A percentile compares a stretch with the other conserved stretches of the same genome.
Evolutionary conservation across 2,329 filamentous ascomycete genomes (phyloP).

Genomic region (Phaeosphaeriaceae sp.): DNA sequence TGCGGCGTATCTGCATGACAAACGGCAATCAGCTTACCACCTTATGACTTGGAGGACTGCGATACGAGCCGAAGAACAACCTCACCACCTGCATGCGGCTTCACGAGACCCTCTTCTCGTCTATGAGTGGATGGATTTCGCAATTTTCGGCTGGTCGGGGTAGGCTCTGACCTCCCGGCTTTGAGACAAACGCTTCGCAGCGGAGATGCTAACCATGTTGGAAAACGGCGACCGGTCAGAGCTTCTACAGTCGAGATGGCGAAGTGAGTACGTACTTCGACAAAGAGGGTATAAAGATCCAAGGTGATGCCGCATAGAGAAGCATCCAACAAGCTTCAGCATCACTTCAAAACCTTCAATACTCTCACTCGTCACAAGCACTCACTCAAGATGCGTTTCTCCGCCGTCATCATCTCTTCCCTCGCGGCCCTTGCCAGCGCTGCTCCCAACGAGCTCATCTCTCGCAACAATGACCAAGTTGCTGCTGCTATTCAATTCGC

Average conservation of each 20-base stretch:
- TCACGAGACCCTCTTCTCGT: background rate
- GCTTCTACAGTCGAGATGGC: background rate
- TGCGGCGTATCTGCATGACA: background rate
- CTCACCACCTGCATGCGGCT: background rate
- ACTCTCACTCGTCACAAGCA: background rate
- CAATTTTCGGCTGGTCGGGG: background rate
- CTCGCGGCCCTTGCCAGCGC: conserved; percentile 11
- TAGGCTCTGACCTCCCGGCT: background rate
- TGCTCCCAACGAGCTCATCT: conserved; percentile 10
- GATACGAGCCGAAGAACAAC: background rate
- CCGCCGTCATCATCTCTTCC: conserved; percentile 11
- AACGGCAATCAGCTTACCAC: background rate
- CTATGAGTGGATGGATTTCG: background rate
- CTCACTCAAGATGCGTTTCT: conserved; percentile 15
- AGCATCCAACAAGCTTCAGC: conserved; percentile 5
- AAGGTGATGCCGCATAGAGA: background rate
- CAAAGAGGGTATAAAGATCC: conserved; percentile 7
- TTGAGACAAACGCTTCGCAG: background rate
- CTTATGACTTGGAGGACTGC: background rate
- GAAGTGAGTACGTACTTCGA: background rate
- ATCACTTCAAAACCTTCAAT: background rate
- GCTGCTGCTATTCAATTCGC: conserved; percentile 11
- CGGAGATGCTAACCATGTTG: background rate
- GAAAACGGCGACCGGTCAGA: background rate
- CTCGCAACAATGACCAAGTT: conserved; percentile 11